A percentile compares a stretch with the other conserved stretches of the same genome.
Conservation (phyloP, 2,329 filamentous ascomycete genomes). For the Pyrenophora tritici-repentis region DNA sequence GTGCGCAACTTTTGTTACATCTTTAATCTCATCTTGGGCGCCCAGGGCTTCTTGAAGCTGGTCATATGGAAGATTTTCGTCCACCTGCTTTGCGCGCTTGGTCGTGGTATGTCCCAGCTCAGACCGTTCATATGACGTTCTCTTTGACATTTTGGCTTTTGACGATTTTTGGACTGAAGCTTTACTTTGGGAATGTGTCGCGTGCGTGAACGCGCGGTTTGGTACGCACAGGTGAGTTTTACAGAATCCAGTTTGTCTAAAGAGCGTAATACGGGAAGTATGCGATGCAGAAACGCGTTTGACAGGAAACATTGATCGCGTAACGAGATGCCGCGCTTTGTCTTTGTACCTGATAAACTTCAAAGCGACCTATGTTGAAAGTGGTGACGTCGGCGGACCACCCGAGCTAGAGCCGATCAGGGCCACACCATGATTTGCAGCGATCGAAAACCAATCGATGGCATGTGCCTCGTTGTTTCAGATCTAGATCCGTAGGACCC, state of each 20-base stretch:
- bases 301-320: slow-evolving; percentile 16
- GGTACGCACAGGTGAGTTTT: background rate
- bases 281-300: slow-evolving; percentile 5
- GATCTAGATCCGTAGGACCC: slow-evolving; percentile 23
- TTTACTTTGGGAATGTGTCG: slow-evolving; percentile 12
- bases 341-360: slow-evolving; percentile 18
- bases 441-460: slow-evolving; percentile 21
- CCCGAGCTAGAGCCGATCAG: slow-evolving; percentile 24
- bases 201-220: slow-evolving; percentile 14
- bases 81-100: slow-evolving; percentile 57
- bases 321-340: background rate
- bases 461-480: slow-evolving; percentile 18
- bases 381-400: slow-evolving; percentile 34
- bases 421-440: slow-evolving; percentile 26
- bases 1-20: slow-evolving; percentile 52
- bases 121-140: slow-evolving; percentile 37
- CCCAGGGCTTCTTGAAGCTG: slow-evolving; percentile 49
- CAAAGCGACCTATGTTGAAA: slow-evolving; percentile 10
- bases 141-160: slow-evolving; percentile 28
- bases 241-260: background rate
- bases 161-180: slow-evolving; percentile 9
- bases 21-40: slow-evolving; percentile 46
- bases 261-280: background rate
- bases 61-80: slow-evolving; percentile 52
- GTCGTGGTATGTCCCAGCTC: slow-evolving; percentile 52